A percentile compares a stretch with the other conserved stretches of the same genome.
phyloP scores from a whole-genome alignment of 2,329 filamentous ascomycete species.

The Scedosporium dehoogii region DNA sequence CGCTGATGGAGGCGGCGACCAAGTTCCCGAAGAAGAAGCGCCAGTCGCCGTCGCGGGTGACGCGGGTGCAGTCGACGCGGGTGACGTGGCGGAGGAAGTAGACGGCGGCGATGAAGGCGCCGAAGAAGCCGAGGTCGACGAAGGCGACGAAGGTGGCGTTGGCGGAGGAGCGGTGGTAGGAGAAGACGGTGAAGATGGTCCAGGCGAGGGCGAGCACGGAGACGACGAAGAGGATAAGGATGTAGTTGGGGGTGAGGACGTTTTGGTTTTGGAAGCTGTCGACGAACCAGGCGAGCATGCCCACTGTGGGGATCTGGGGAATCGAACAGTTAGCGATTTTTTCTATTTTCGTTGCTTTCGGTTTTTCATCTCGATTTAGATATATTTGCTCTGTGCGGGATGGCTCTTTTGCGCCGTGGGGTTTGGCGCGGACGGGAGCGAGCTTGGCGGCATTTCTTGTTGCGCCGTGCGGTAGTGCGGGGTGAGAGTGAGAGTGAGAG shows the following conservation, averaged over 20 bases:
- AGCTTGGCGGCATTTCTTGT: too few relatives aligned
- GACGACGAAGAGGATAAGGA: slow-evolving; percentile 60
- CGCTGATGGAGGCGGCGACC: slow-evolving; percentile 40
- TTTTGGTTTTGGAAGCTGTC: slow-evolving; percentile 47
- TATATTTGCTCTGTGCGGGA: background rate
- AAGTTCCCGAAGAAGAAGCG: slow-evolving; percentile 53
- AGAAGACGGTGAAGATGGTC: slow-evolving; percentile 56
- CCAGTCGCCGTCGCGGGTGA: slow-evolving; percentile 39
- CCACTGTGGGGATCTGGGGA: slow-evolving; percentile 51
- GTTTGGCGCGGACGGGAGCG: too few relatives aligned
- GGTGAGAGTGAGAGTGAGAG: background rate
- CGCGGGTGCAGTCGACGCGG: slow-evolving; percentile 56
- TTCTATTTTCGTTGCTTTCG: background rate
- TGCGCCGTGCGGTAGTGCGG: background rate
- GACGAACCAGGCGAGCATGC: slow-evolving; percentile 59
- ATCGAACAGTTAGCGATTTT: slow-evolving; percentile 6
- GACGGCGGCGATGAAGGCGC: slow-evolving; percentile 53
- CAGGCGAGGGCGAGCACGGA: slow-evolving; percentile 53
- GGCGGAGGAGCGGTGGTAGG: slow-evolving; percentile 50
- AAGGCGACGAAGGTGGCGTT: slow-evolving; percentile 53
- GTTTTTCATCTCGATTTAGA: background rate
- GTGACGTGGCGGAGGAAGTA: slow-evolving; percentile 50
- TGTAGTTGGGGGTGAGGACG: slow-evolving; percentile 48
- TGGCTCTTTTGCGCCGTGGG: too few relatives aligned
- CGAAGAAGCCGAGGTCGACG: slow-evolving; percentile 52